These are phyloP conservation scores for Nothophytophthora sp. DNA, from an alignment of 352 stramenopile species.

Conservation along the genomic window DNA sequence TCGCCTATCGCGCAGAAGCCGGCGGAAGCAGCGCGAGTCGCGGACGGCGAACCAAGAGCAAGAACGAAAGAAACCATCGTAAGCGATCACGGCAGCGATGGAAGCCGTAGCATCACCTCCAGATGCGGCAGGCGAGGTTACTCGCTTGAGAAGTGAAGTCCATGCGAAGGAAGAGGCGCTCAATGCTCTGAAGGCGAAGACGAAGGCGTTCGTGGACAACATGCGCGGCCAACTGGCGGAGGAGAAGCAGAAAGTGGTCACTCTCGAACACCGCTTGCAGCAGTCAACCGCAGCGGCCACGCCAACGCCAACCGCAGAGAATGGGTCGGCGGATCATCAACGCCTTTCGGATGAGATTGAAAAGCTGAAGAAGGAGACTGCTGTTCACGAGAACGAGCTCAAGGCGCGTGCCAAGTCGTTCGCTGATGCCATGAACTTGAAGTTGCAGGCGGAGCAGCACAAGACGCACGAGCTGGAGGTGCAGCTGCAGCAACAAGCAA, in stretches of 20 bases:
- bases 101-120: slow-evolving; percentile 11
- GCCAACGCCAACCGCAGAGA: not conserved
- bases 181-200: slow-evolving; percentile 83
- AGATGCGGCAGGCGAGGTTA: slow-evolving; percentile 47
- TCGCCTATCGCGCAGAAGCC: slow-evolving; percentile 22
- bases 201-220: slow-evolving; percentile 83
- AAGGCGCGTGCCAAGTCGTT: slow-evolving; percentile 72
- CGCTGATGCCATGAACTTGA: slow-evolving; percentile 65
- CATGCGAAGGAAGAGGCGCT: slow-evolving; percentile 78
- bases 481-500: slow-evolving; percentile 51
- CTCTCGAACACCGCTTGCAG: slow-evolving; percentile 56
- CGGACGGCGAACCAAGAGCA: slow-evolving; percentile 9
- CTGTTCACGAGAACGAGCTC: slow-evolving; percentile 59
- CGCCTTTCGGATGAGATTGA: slow-evolving; percentile 27
- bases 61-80: not conserved
- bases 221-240: slow-evolving; percentile 60
- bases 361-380: slow-evolving; percentile 46
- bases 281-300: slow-evolving; percentile 1
- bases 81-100: slow-evolving; percentile 14
- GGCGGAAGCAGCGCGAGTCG: too few species aligned
- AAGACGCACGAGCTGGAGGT: slow-evolving; percentile 50
- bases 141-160: slow-evolving; percentile 57
- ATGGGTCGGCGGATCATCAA: slow-evolving; percentile 10
- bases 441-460: slow-evolving; percentile 64
- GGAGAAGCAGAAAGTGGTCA: slow-evolving; percentile 69